Base-by-base conservation (phyloP, 176 grass and related monocot species). In the Aechmea fasciata region DNA sequence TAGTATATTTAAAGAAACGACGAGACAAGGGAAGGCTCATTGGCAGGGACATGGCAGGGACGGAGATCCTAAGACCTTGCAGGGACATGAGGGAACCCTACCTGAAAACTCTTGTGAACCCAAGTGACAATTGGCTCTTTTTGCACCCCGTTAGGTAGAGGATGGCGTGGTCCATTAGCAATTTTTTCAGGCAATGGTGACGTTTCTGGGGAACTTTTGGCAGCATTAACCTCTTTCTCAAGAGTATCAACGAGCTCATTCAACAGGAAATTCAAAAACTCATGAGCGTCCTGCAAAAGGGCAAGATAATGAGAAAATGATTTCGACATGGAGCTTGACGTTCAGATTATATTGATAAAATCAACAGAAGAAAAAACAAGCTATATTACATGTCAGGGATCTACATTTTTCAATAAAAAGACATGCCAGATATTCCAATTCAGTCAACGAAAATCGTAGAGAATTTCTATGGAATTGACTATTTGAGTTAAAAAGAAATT, bases 191-290 rank as follows among this genome's bases (percentile, higher is more conserved):
- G 49, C 10, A 52, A 13, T 51, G 26, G 19, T 47, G 75, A 69
- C 2, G 65, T 69, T 62, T 77, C 65, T 11, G 9, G 53, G 66
- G 75, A 62, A 49, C 17, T 50, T 29, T 61, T 62, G 47, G 66
- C 65, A 69, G 65, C 65, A 61, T 69, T 69, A 11, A 53, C 49
- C 41, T 77, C 75, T 69, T 77, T 77, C 59, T 77, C 66, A 68
- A 77, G 75, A 28, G 62, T 77, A 69, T 77, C 75, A 13, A 62
- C 75, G 69, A 77, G 75, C 66, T 77, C 75, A 77, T 77, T 77
- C 65, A 77, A 20, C 52, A 77, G 28, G 52, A 69, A 77, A 29
- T 77, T 77, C 52, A 77, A 77, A 77, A 77, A 77, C 22, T 77
- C 75, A 77, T 77, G 75, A 69, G 75, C 75, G 62, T 77, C 75